These are phyloP conservation scores for Quercus suber DNA, from an alignment of 306 rosid species.

Conservation along the genomic window DNA sequence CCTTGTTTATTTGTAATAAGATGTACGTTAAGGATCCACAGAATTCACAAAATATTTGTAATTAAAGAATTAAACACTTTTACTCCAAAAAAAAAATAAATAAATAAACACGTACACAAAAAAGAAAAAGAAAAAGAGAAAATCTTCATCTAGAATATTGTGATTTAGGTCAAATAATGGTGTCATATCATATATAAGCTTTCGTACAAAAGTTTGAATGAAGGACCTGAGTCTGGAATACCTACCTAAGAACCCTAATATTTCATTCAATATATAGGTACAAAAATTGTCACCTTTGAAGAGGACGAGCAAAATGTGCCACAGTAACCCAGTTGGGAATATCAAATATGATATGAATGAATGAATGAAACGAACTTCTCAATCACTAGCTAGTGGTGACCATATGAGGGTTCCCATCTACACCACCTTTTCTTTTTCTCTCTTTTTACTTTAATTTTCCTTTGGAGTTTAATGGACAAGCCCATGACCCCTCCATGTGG, in stretches of 20 bases:
- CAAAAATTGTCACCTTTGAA: slow-evolving; percentile 35
- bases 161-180: no score
- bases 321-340: slow-evolving; percentile 5
- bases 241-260: background rate
- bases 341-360: slow-evolving; percentile 12
- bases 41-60: no score
- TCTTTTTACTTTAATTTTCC: slow-evolving; percentile 32
- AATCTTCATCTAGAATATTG: no score
- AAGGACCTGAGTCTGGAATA: no score
- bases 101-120: no score
- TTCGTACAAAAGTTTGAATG: no score
- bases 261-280: background rate
- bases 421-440: slow-evolving; percentile 29
- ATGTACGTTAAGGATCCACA: no score
- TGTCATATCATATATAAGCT: no score
- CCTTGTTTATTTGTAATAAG: no score
- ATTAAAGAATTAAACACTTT: no score
- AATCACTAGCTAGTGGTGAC: slow-evolving; percentile 32
- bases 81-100: no score
- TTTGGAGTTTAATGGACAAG: slow-evolving; percentile 60
- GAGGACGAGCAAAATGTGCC: slow-evolving; percentile 30
- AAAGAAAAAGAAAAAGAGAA: no score
- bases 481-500: slow-evolving; percentile 86
- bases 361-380: background rate
- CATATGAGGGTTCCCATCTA: slow-evolving; percentile 48